These are phyloP conservation scores for Sporothrix inflata DNA, from an alignment of 2,329 filamentous ascomycete genomes.

Conservation along the genomic window DNA sequence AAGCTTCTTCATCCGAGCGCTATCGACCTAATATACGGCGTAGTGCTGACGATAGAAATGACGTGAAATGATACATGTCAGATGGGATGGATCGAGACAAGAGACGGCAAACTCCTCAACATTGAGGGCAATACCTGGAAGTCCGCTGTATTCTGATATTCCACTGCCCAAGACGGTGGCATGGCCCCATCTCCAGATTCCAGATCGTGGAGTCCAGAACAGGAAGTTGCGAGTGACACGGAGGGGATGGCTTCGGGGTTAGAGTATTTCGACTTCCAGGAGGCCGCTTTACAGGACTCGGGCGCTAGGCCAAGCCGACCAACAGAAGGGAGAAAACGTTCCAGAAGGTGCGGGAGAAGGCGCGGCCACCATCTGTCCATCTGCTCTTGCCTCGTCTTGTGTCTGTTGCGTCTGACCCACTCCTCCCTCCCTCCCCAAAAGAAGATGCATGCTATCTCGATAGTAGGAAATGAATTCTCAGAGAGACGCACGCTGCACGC, in stretches of 20 bases:
- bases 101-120: not conserved
- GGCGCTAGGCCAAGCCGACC: not conserved
- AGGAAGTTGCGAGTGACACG: not conserved
- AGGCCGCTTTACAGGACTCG: not conserved
- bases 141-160: not conserved
- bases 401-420: not conserved
- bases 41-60: not conserved
- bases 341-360: slow-evolving; percentile 21
- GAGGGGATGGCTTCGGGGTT: too few species aligned
- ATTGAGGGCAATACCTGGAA: not conserved
- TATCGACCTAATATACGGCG: not conserved
- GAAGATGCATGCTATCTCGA: not conserved
- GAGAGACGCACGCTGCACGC: not conserved
- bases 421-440: not conserved
- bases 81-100: not conserved
- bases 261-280: not conserved
- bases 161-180: not conserved
- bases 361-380: not conserved
- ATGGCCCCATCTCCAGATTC: too few species aligned
- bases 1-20: too few species aligned
- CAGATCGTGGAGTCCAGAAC: not conserved
- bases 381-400: slow-evolving; percentile 3
- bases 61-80: not conserved
- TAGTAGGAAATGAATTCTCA: not conserved
- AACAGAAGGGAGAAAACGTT: not conserved